Evolutionary conservation across 2,329 filamentous ascomycete species (phyloP), one percentile per base, ranked within the genome.

Genomic region (Zasmidium angulare): DNA sequence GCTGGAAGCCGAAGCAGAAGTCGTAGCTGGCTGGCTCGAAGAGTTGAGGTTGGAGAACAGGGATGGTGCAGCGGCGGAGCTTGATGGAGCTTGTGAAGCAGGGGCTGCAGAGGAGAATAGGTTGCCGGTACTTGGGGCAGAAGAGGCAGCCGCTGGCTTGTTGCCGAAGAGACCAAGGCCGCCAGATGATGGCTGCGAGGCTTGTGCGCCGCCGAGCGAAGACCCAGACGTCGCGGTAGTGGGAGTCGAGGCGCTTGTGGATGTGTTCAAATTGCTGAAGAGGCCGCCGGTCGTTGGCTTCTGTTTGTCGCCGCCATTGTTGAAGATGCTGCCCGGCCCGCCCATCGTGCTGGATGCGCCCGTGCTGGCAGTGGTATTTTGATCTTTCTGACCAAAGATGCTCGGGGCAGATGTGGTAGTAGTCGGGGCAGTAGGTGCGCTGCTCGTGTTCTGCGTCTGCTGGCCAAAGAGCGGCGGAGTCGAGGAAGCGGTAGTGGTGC

Each of bases 121-220:
- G 24, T 50, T 53, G 46, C 58, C 52, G 40, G 54, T 47, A 21
- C 53, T 46, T 46, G 58, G 57, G 17, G 58, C 54, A 22, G 58
- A 50, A n/a, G 55, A 56, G 19, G 61, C 40, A 26, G 48, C 22
- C 14, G 51, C 4, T 43, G 43, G 49, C 22, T 58, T 36, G 23
- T 50, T 31, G 22, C 48, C 55, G n/a, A 53, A 53, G 12, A 58
- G 20, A 50, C 54, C 46, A 40, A 46, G 22, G 29, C 17, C 24
- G 43, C 29, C 26, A 29, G 6, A 4, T 29, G 26, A 29, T 29
- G 26, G 36, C n/a, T 43, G 36, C 14, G 36, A 14, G n/a, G 12
- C 3, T 17, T 43, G 36, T 4, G 7, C 36, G 36, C 48, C 48
- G 29, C 48, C 26, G 19, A 50, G 26, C 21, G 23, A 21, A 20